These are phyloP conservation scores for Arthrobotrys sinensis DNA, from an alignment of 2,329 filamentous ascomycete genomes.

Conservation along the genomic window DNA sequence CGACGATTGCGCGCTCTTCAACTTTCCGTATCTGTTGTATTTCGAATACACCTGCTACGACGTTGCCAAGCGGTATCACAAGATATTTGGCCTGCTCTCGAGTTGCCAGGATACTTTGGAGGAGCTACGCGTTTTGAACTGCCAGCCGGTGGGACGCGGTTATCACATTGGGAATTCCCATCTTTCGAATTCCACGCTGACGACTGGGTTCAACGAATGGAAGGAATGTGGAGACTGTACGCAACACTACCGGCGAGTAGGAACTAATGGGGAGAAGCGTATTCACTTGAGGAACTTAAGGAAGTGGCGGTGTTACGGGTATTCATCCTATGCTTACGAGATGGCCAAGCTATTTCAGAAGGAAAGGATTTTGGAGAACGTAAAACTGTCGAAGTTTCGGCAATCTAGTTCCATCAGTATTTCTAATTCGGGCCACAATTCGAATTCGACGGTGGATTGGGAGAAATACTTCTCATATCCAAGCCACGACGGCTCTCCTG, in stretches of 20 bases:
- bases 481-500: not conserved
- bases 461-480: conserved; percentile 4
- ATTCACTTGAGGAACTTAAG: conserved; percentile 19
- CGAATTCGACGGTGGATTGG: not conserved
- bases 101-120: conserved; percentile 31
- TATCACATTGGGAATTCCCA: not conserved
- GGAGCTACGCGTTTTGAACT: not conserved
- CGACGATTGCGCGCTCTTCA: conserved; percentile 2
- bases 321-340: no score
- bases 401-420: not conserved
- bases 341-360: not conserved
- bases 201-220: not conserved
- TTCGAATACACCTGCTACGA: conserved; percentile 3
- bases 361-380: not conserved
- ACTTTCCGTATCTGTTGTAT: conserved; percentile 21
- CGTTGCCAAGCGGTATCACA: conserved; percentile 1
- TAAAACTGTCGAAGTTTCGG: not conserved
- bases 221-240: not conserved
- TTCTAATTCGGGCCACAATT: not conserved
- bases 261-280: not conserved
- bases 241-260: not conserved
- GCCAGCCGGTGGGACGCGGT: not conserved
- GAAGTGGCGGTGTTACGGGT: not conserved
- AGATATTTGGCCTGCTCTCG: conserved; percentile 15
- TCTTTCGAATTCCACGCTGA: not conserved